phyloP scores from a whole-genome alignment of 768 basidiomycete genomes.

The Hericium rajendrae region DNA sequence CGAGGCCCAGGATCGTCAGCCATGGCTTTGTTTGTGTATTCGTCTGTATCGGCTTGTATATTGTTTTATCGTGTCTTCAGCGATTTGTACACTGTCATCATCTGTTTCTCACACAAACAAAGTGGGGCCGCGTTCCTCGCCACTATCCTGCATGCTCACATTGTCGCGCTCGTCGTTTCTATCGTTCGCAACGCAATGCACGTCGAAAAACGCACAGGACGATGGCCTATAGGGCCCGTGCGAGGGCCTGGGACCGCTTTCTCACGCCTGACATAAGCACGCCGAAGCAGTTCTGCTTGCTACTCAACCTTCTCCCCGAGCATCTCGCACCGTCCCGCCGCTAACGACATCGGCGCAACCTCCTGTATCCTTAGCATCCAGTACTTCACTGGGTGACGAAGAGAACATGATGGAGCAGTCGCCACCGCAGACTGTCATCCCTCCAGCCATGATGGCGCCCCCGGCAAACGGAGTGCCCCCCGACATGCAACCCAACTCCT shows the following conservation, averaged over 20 bases:
- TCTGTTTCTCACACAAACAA: conserved; percentile 52
- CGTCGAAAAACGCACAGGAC: background rate
- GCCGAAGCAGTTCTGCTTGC: conserved; percentile 23
- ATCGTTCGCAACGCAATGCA: conserved; percentile 1
- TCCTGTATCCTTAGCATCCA: background rate
- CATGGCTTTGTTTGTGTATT: conserved; percentile 31
- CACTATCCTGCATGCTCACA: conserved; percentile 20
- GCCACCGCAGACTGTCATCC: conserved; percentile 44
- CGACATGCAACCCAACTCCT: conserved; percentile 35
- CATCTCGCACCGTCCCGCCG: conserved; percentile 12
- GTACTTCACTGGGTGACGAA: background rate
- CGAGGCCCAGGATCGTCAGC: background rate
- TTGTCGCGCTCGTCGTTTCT: conserved; percentile 20
- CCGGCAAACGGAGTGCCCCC: conserved; percentile 9
- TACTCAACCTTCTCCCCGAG: conserved; percentile 6
- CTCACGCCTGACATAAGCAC: conserved; percentile 42
- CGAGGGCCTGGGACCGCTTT: conserved; percentile 27
- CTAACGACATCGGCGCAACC: background rate
- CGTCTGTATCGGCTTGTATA: background rate
- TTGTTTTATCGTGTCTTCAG: conserved; percentile 62
- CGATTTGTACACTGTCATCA: conserved; percentile 62
- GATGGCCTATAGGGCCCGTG: conserved; percentile 41
- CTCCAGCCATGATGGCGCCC: conserved; percentile 52
- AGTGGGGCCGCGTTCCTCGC: conserved; percentile 23
- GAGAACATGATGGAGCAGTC: conserved; percentile 21